Evolutionary conservation across 1,284 basidiomycete genomes (phyloP).

Genomic region (Sporisorium iseilematis-ciliati): DNA sequence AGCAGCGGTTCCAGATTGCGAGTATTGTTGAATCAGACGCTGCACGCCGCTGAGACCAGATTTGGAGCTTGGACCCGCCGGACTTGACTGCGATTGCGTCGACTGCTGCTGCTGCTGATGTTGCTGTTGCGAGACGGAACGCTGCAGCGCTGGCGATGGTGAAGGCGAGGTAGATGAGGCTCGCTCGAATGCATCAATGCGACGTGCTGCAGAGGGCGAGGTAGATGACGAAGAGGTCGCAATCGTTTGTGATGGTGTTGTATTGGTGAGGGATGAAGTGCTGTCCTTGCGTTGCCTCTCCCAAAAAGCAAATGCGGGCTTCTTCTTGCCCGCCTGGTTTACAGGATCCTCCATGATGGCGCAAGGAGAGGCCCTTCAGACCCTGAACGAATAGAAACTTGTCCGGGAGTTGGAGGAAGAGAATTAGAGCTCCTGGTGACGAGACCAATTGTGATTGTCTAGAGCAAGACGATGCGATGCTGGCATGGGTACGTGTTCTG

Average conservation of each 20-base stretch:
- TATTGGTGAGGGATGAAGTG: slow-evolving; percentile 7
- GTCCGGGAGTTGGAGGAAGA: not conserved
- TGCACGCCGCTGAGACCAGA: slow-evolving; percentile 35
- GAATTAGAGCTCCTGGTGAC: not conserved
- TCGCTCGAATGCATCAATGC: slow-evolving; percentile 17
- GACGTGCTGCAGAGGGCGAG: slow-evolving; percentile 17
- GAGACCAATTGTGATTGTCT: slow-evolving; percentile 8
- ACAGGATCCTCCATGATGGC: slow-evolving; percentile 44
- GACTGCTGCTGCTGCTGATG: slow-evolving; percentile 1
- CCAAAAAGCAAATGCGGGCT: slow-evolving; percentile 49
- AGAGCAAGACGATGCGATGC: slow-evolving; percentile 3
- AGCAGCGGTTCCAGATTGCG: slow-evolving; percentile 16
- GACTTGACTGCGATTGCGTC: not conserved
- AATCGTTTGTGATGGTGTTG: slow-evolving; percentile 1
- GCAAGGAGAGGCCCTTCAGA: not conserved
- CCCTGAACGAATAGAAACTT: not conserved
- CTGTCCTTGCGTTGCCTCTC: slow-evolving; percentile 36
- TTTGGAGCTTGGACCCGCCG: not conserved
- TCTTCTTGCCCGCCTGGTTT: slow-evolving; percentile 31
- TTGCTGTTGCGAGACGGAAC: slow-evolving; percentile 6
- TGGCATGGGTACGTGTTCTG: slow-evolving; percentile 12
- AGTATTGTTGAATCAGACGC: slow-evolving; percentile 47
- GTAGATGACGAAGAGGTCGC: slow-evolving; percentile 1
- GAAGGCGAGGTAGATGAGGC: slow-evolving; percentile 5
- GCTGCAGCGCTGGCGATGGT: slow-evolving; percentile 15